Percentiles rank a stretch among this genome's conserved stretches.
Evolutionary conservation across 257 asterid species (phyloP).

Genomic region (Paraleonurus japonicus): DNA sequence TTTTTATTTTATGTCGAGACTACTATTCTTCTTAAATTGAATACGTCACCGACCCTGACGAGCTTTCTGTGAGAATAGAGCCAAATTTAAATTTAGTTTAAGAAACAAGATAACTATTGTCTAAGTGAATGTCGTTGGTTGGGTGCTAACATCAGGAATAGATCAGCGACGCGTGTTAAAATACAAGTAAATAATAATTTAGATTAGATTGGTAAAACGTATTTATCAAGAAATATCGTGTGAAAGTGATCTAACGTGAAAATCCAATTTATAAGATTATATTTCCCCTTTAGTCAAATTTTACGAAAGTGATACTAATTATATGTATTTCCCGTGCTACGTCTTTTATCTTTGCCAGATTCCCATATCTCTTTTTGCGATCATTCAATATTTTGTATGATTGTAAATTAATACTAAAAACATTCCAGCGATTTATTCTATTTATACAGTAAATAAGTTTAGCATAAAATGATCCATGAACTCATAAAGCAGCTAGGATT

Average conservation of each 20-base stretch:
- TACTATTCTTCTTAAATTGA: neutral
- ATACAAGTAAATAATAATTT: neutral
- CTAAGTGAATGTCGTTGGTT: neutral
- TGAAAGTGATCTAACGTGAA: neutral
- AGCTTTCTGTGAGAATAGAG: neutral
- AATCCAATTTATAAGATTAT: neutral
- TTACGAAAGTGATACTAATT: neutral
- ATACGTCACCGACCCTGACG: neutral
- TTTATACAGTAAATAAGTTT: too few relatives aligned
- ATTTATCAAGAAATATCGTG: conserved; percentile 2
- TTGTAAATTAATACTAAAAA: neutral
- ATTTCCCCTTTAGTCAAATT: neutral
- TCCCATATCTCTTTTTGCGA: neutral
- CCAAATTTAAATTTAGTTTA: neutral
- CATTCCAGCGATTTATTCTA: too few relatives aligned
- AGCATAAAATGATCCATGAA: too few relatives aligned
- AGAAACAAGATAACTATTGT: neutral
- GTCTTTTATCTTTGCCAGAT: neutral
- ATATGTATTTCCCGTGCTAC: neutral
- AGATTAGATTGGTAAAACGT: neutral
- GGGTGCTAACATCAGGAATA: neutral
- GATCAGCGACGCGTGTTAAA: neutral
- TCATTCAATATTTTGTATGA: neutral
- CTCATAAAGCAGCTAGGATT: too few relatives aligned
- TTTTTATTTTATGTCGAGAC: too few relatives aligned